Percentiles rank a stretch among this genome's conserved stretches.
Evolutionary conservation across 2,329 filamentous ascomycete species (phyloP).

Genomic region (Bretziella fagacearum): DNA sequence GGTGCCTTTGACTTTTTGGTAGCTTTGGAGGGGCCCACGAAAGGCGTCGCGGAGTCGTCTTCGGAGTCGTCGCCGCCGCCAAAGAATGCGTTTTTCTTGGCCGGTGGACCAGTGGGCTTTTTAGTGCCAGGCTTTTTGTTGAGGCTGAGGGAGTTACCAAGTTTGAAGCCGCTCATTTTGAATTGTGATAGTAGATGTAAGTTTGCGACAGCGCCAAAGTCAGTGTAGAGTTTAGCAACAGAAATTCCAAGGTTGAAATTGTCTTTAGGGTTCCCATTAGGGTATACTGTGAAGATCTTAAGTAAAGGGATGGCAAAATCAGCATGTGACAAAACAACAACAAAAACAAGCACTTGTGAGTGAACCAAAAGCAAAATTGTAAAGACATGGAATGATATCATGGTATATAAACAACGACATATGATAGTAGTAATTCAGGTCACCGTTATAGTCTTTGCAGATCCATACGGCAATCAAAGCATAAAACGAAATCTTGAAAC

Average conservation of each 20-base stretch:
- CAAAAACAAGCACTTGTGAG: too few species aligned
- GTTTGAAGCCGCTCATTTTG: slow-evolving; percentile 31
- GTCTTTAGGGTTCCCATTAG: not conserved
- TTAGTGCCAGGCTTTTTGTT: slow-evolving; percentile 37
- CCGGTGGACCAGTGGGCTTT: slow-evolving; percentile 30
- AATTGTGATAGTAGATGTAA: slow-evolving; percentile 1
- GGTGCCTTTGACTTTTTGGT: slow-evolving; percentile 17
- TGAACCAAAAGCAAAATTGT: not conserved
- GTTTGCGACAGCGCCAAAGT: not conserved
- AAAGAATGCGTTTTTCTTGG: slow-evolving; percentile 40
- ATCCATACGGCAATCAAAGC: not conserved
- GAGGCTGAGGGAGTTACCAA: slow-evolving; percentile 41
- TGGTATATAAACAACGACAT: slow-evolving; percentile 11
- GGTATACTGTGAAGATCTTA: not conserved
- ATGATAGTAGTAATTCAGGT: slow-evolving; percentile 1
- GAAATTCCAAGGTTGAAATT: not conserved
- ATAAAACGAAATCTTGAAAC: slow-evolving; percentile 9
- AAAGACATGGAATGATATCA: slow-evolving; percentile 6
- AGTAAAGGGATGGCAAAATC: too few species aligned
- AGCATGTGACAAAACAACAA: not conserved
- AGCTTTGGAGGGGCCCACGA: not conserved
- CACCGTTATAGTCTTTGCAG: not conserved
- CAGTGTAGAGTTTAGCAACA: not conserved
- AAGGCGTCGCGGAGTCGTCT: slow-evolving; percentile 25
- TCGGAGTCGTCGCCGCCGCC: slow-evolving; percentile 42